A percentile compares a stretch with the other conserved stretches of the same genome.
phyloP scores from a whole-genome alignment of 2,329 filamentous ascomycete genomes.

The Myriosclerotinia scirpicola region DNA sequence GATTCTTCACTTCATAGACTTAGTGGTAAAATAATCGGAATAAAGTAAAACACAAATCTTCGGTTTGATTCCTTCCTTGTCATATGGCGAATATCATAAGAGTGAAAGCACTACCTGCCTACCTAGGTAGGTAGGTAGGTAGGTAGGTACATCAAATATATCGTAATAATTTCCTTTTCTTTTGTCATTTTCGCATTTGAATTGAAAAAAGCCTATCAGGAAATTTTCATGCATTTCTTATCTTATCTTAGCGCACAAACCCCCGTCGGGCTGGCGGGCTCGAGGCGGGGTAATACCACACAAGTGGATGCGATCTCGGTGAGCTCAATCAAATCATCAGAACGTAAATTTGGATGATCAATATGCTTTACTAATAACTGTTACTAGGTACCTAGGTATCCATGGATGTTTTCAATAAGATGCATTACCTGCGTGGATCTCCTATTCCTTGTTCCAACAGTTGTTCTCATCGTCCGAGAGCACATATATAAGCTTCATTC shows the following conservation, averaged over 20 bases:
- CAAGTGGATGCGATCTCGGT: constrained; percentile 4
- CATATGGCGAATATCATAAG: background rate
- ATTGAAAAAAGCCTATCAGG: background rate
- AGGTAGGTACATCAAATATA: background rate
- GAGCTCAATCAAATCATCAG: background rate
- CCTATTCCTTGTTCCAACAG: background rate
- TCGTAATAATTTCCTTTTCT: background rate
- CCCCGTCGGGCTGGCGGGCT: too few relatives aligned
- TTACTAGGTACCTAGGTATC: too few relatives aligned
- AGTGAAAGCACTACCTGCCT: background rate
- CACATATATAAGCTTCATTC: constrained; percentile 12
- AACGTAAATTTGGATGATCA: constrained; percentile 6
- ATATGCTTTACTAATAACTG: background rate
- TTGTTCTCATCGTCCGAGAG: background rate
- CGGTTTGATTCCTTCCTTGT: background rate
- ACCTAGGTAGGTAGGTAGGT: too few relatives aligned
- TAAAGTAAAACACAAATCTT: constrained; percentile 1
- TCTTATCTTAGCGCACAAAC: constrained; percentile 19
- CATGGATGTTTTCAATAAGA: background rate
- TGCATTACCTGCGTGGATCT: background rate
- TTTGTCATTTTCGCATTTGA: background rate
- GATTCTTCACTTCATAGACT: background rate
- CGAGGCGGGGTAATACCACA: constrained; percentile 1
- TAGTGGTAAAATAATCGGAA: background rate
- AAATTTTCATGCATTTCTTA: constrained; percentile 6